Conservation (phyloP, 192 early-diverging fungal genomes). For the Rhizoclosmatium globosum region DNA sequence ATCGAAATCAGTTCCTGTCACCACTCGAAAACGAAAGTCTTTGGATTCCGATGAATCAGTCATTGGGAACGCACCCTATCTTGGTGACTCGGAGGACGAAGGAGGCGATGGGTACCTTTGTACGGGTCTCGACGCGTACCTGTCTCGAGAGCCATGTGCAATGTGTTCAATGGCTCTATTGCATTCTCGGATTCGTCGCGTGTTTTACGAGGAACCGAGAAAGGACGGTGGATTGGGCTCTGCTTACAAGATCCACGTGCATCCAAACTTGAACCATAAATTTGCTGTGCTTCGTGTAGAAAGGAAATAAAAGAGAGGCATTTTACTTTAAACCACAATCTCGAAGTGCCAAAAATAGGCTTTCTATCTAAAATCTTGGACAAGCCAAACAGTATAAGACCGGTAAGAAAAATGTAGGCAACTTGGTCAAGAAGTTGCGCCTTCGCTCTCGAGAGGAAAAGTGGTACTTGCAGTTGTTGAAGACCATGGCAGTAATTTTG, state of each 20-base stretch:
- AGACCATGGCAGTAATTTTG: no score
- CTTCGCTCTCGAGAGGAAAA: no score
- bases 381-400: no score
- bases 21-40: constrained; percentile 7
- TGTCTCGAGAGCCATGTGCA: constrained; percentile 84
- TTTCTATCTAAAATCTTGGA: no score
- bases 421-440: no score
- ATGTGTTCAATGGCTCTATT: constrained; percentile 96
- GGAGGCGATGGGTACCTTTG: constrained; percentile 72
- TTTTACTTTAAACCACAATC: no score
- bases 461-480: no score
- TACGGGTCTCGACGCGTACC: constrained; percentile 82
- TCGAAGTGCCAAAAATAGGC: no score
- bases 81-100: constrained; percentile 1
- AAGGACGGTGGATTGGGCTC: constrained; percentile 52
- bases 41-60: constrained; percentile 14
- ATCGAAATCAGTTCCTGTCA: constrained; percentile 2
- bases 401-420: no score
- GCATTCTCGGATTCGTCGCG: constrained; percentile 88
- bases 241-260: constrained; percentile 73
- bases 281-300: constrained; percentile 59
- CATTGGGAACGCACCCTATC: neutral
- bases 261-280: constrained; percentile 78
- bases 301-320: no score
- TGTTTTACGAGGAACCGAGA: constrained; percentile 71